Conservation (phyloP, 495 filamentous ascomycete species). For the Daldinia vernicosa region DNA sequence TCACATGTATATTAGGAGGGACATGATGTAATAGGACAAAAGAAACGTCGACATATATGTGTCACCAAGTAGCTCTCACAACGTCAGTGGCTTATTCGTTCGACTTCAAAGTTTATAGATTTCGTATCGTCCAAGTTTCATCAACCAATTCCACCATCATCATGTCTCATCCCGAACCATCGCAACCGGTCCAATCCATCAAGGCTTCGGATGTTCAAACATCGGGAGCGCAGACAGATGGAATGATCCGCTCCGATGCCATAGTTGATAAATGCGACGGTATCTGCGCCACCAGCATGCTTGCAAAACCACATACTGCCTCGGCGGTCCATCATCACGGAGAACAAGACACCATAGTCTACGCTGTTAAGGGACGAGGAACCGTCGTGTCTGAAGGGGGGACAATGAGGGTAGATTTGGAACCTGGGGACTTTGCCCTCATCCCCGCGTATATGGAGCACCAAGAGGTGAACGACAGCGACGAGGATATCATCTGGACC, state of each 20-base stretch:
- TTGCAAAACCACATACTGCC: conserved; percentile 61
- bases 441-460: conserved; percentile 66
- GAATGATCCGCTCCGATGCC: conserved; percentile 64
- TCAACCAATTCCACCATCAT: conserved; percentile 1
- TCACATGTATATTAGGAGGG: too few relatives aligned
- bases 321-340: conserved; percentile 65
- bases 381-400: conserved; percentile 52
- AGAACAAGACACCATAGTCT: conserved; percentile 64
- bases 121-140: background rate
- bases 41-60: background rate
- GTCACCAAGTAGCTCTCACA: background rate
- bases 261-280: conserved; percentile 59
- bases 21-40: too few relatives aligned
- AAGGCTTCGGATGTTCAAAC: conserved; percentile 37
- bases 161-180: conserved; percentile 40
- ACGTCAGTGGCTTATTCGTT: background rate
- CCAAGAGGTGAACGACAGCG: conserved; percentile 65
- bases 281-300: conserved; percentile 61
- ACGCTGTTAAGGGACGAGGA: conserved; percentile 59
- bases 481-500: conserved; percentile 64
- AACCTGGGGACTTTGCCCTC: conserved; percentile 62
- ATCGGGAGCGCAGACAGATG: conserved; percentile 58
- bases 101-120: background rate
- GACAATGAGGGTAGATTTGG: conserved; percentile 54
- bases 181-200: conserved; percentile 44